phyloP scores from a whole-genome alignment of 805 yeast genomes.

The Pichia insulana region DNA sequence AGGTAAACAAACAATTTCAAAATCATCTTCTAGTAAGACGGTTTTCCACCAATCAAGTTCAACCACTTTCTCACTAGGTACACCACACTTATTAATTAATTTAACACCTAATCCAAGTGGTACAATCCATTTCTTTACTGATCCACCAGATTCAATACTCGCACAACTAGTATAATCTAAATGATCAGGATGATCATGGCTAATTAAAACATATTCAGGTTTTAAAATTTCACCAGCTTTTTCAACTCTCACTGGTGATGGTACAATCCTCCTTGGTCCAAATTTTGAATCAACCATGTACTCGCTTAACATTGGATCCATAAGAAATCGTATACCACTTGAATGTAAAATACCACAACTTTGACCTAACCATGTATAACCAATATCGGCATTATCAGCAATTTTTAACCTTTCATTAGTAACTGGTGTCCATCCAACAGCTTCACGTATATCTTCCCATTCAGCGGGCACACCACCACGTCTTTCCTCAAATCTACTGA shows the following conservation, averaged over 20 bases:
- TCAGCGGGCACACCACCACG: conserved; percentile 47
- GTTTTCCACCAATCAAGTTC: conserved; percentile 95
- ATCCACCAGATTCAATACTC: conserved; percentile 44
- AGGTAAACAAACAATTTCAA: conserved; percentile 82
- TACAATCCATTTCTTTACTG: conserved; percentile 66
- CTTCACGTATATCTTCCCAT: conserved; percentile 37
- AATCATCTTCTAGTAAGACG: conserved; percentile 36
- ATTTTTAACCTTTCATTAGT: conserved; percentile 33
- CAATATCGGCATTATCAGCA: conserved; percentile 33
- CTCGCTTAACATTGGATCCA: conserved; percentile 77
- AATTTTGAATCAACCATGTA: conserved; percentile 50
- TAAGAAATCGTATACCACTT: conserved; percentile 42
- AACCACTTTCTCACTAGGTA: conserved; percentile 38
- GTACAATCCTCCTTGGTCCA: conserved; percentile 81
- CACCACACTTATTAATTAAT: conserved; percentile 45
- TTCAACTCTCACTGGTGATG: conserved; percentile 58
- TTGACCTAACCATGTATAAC: conserved; percentile 91
- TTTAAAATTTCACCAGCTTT: conserved; percentile 41
- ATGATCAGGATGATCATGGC: conserved; percentile 96
- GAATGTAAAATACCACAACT: conserved; percentile 67
- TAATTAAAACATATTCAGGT: conserved; percentile 68
- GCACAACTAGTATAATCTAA: conserved; percentile 57
- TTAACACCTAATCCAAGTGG: conserved; percentile 68
- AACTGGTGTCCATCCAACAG: conserved; percentile 57
- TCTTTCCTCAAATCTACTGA: conserved; percentile 45